phyloP scores from a whole-genome alignment of 306 rosid genomes.

The Cucumis melo region DNA sequence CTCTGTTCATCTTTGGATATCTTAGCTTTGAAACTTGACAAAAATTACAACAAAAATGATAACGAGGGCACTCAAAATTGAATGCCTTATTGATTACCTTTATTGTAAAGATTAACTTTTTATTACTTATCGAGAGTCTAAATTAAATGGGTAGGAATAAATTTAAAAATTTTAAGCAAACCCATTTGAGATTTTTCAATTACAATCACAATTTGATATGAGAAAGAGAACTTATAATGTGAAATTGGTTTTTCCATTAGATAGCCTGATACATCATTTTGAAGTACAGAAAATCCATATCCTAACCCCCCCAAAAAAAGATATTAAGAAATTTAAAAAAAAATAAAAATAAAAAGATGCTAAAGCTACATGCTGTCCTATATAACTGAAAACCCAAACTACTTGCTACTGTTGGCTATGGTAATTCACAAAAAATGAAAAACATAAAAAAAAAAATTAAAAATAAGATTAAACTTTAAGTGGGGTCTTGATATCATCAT shows the following conservation, averaged over 20 bases:
- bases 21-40: neutral
- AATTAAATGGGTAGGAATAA: neutral
- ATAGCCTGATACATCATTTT: constrained; percentile 45
- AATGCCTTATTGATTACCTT: neutral
- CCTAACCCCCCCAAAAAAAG: constrained; percentile 30
- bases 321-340: constrained; percentile 11
- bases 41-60: neutral
- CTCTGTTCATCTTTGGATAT: neutral
- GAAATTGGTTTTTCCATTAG: constrained; percentile 39
- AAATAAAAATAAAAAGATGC: constrained; percentile 12
- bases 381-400: constrained; percentile 46
- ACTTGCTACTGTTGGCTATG: constrained; percentile 26
- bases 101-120: neutral
- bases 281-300: constrained; percentile 32
- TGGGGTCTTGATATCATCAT: constrained; percentile 37
- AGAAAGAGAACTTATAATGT: neutral
- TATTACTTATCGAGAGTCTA: neutral
- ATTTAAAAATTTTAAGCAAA: neutral
- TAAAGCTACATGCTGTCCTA: constrained; percentile 36
- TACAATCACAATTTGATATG: neutral
- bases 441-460: constrained; percentile 6
- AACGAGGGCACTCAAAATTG: neutral
- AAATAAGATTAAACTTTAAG: constrained; percentile 17
- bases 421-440: constrained; percentile 41
- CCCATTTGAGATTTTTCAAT: neutral